Evolutionary conservation across 257 asterid genomes (phyloP).

Genomic region (Solanum tarijense): DNA sequence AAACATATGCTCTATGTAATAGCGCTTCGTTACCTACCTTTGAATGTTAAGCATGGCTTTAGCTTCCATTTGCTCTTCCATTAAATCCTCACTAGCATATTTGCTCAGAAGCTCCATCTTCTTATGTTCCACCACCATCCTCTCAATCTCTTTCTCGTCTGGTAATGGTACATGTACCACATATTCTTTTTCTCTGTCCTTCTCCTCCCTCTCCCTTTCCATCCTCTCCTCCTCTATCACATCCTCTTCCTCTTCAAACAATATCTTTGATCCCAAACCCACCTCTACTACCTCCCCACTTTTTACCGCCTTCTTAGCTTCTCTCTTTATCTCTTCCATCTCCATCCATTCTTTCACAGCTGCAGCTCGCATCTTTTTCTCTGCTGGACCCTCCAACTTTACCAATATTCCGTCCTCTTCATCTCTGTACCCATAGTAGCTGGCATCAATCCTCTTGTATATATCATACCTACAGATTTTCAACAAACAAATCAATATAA

Average conservation of each 20-base stretch:
- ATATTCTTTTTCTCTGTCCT: constrained; percentile 63
- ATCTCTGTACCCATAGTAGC: constrained; percentile 91
- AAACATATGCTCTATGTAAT: background rate
- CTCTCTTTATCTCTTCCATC: constrained; percentile 74
- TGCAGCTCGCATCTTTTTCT: constrained; percentile 58
- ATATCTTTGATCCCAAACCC: constrained; percentile 60
- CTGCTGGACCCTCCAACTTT: constrained; percentile 78
- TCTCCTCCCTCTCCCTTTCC: constrained; percentile 56
- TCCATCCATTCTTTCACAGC: constrained; percentile 71
- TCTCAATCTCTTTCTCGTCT: constrained; percentile 79
- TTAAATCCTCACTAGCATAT: constrained; percentile 67
- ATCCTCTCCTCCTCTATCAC: constrained; percentile 80
- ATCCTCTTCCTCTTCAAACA: constrained; percentile 89
- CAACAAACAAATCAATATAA: constrained; percentile 4
- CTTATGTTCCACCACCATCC: constrained; percentile 81
- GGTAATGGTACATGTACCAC: constrained; percentile 90
- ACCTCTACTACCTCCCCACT: constrained; percentile 89
- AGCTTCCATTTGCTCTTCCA: constrained; percentile 66
- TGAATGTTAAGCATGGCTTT: constrained; percentile 78
- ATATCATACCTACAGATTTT: constrained; percentile 68
- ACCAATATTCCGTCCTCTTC: constrained; percentile 87
- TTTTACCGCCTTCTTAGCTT: constrained; percentile 80
- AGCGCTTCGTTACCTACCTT: constrained; percentile 22
- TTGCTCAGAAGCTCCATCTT: constrained; percentile 76
- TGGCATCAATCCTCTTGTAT: constrained; percentile 87